Conservation (phyloP, 1,284 basidiomycete species). For the Cutaneotrichosporon cyanovorans region DNA sequence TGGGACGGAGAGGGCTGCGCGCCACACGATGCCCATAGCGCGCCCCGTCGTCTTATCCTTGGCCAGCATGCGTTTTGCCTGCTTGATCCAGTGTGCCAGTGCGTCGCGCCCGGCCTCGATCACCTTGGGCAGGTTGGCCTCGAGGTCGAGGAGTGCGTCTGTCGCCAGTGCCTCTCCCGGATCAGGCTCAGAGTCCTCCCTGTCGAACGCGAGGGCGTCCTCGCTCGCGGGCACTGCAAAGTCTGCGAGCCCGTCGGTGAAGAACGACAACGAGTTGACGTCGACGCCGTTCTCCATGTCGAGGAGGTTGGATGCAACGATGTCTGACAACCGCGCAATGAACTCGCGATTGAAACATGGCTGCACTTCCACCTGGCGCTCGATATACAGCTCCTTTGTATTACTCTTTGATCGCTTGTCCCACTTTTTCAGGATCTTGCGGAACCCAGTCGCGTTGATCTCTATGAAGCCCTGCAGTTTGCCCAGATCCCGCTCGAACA, state of each 20-base stretch:
- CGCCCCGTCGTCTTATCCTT: slow-evolving; percentile 38
- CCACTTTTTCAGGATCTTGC: slow-evolving; percentile 98
- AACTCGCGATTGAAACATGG: slow-evolving; percentile 97
- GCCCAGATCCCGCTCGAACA: slow-evolving; percentile 90
- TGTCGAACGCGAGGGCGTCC: slow-evolving; percentile 56
- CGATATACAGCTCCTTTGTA: slow-evolving; percentile 92
- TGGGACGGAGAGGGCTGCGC: slow-evolving; percentile 73
- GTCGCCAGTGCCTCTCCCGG: slow-evolving; percentile 46
- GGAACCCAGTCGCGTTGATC: slow-evolving; percentile 93
- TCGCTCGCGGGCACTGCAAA: slow-evolving; percentile 36
- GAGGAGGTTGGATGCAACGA: slow-evolving; percentile 84
- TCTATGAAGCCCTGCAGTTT: slow-evolving; percentile 98
- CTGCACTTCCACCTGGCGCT: slow-evolving; percentile 95
- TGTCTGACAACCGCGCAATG: slow-evolving; percentile 90
- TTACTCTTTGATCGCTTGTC: slow-evolving; percentile 92
- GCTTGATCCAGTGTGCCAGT: slow-evolving; percentile 60
- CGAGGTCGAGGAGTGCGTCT: slow-evolving; percentile 76
- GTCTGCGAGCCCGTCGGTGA: slow-evolving; percentile 35
- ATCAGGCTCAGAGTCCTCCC: slow-evolving; percentile 53
- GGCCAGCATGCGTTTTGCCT: slow-evolving; percentile 48
- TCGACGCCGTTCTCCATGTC: slow-evolving; percentile 77
- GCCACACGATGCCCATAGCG: slow-evolving; percentile 79
- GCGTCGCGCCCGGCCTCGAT: slow-evolving; percentile 54
- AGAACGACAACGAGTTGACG: slow-evolving; percentile 54
- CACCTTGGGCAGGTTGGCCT: slow-evolving; percentile 72